Evolutionary conservation across 2,329 filamentous ascomycete species (phyloP), one percentile per base, ranked within the genome.

Genomic region (Xylaria sp.): DNA sequence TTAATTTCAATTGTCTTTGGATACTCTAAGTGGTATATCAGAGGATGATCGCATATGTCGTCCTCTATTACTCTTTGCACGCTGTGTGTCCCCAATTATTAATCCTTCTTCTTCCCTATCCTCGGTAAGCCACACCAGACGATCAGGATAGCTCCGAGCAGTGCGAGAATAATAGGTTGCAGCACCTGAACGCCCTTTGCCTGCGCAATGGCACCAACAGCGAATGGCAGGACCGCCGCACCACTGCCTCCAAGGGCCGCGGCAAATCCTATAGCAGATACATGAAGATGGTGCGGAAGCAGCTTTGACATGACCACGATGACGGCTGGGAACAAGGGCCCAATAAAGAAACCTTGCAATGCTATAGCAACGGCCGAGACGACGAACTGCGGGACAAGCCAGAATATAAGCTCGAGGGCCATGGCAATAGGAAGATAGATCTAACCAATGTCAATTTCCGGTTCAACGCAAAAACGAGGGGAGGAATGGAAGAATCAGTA

Each of bases 331-430:
- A 94, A 95, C 20, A 95, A 78, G 0, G 93, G 93, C 0, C 93
- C 93, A 0, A 96, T 83, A 76, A 94, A 93, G 83, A 95, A 93
- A 0, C 93, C 93, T 68, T 93, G 87, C 0, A 95, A 77, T 0
- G 89, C 83, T 12, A 93, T 89, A 4, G 91, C 89, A 1, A 94
- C 84, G 0, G 91, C 90, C 0, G 91, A 93, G 6, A 92, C 90
- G 74, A 91, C 87, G 76, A 94, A 93, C 60, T 90, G 86, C 0
- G 93, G 92, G 0, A 96, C 90, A 2, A 94, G 88, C 92, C 92
- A 96, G 81, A 95, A 92, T 46, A 95, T 79, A 0, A 95, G 84
- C 73, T 93, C 87, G 5, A 93, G 83, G 0, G 76, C 88, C 76
- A 93, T 89, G 2, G 87, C 85, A 18, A 89, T 75, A 5, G 86